phyloP scores from a whole-genome alignment of 192 early-diverging fungal species.

The Coemansia nantahalensis region DNA sequence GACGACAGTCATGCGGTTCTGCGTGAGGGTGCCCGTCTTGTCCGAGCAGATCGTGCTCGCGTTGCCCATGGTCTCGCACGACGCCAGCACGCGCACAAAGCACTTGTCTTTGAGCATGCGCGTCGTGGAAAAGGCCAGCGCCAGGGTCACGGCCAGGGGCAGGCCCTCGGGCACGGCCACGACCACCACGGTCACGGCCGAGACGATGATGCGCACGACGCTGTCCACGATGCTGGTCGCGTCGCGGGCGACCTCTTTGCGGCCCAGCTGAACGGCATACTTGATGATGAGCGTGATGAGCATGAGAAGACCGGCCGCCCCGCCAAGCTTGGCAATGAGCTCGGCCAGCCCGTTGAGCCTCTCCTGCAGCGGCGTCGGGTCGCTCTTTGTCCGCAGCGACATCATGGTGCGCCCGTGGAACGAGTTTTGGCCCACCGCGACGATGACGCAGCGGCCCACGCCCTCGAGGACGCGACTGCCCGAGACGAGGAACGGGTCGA shows the following conservation, averaged over 20 bases:
- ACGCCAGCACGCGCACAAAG: conserved; percentile 90
- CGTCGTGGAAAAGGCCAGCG: conserved; percentile 91
- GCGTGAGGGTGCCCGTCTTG: conserved; percentile 98
- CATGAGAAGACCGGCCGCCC: conserved; percentile 82
- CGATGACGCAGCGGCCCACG: conserved; percentile 79
- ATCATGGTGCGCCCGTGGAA: conserved; percentile 88
- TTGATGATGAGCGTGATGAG: conserved; percentile 82
- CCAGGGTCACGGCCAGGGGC: conserved; percentile 94
- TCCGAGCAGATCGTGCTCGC: conserved; percentile 98
- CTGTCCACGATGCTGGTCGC: conserved; percentile 58
- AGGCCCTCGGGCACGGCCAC: conserved; percentile 99
- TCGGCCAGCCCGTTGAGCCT: conserved; percentile 90
- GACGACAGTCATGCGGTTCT: conserved; percentile 98
- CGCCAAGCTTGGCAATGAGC: conserved; percentile 90
- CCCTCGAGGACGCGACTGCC: conserved; percentile 92
- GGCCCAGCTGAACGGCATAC: conserved; percentile 68
- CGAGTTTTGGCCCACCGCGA: conserved; percentile 82
- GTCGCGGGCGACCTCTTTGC: conserved; percentile 41
- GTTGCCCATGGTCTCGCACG: conserved; percentile 99
- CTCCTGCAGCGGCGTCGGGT: conserved; percentile 89
- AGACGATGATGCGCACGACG: conserved; percentile 79
- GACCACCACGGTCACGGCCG: conserved; percentile 91
- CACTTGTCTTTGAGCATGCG: conserved; percentile 98
- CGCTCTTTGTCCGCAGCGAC: conserved; percentile 77
- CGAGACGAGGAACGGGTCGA: conserved; percentile 85